Percentiles rank a stretch among this genome's conserved stretches.
Conservation (phyloP, 345 rosid genomes). For the Eucalyptus virginea region DNA sequence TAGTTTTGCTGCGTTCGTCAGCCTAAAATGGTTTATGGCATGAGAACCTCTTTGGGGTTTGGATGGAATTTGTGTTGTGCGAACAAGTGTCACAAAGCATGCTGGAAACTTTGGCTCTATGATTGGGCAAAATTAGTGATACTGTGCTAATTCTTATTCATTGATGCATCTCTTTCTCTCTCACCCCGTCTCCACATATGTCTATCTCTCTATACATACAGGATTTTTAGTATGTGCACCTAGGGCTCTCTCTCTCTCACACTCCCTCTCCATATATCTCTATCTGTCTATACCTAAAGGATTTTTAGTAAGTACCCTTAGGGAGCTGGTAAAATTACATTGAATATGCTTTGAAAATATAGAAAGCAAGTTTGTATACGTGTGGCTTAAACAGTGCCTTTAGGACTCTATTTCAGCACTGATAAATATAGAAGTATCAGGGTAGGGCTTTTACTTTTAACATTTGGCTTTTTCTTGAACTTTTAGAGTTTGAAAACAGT, state of each 20-base stretch:
- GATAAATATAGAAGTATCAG: background rate
- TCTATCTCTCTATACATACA: background rate
- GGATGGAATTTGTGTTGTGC: background rate
- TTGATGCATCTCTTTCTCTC: background rate
- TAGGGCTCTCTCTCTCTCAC: background rate
- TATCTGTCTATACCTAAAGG: background rate
- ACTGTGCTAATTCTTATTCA: background rate
- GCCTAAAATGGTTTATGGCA: background rate
- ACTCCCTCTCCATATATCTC: background rate
- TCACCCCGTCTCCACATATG: background rate
- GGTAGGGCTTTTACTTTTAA: background rate
- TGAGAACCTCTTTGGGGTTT: background rate
- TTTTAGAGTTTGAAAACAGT: background rate
- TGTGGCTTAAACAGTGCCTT: background rate
- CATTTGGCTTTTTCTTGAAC: background rate
- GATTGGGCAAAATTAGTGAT: background rate
- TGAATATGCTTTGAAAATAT: background rate
- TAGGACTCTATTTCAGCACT: background rate
- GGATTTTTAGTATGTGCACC: background rate
- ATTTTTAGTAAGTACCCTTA: background rate
- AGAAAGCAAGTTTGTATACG: background rate
- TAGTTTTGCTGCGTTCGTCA: background rate
- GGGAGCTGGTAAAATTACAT: background rate
- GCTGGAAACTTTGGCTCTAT: background rate
- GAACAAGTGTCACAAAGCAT: background rate